Evolutionary conservation across 1,284 basidiomycete species (phyloP), one percentile per base, ranked within the genome.

Genomic region (Melanopsichium pennsylvanicum): DNA sequence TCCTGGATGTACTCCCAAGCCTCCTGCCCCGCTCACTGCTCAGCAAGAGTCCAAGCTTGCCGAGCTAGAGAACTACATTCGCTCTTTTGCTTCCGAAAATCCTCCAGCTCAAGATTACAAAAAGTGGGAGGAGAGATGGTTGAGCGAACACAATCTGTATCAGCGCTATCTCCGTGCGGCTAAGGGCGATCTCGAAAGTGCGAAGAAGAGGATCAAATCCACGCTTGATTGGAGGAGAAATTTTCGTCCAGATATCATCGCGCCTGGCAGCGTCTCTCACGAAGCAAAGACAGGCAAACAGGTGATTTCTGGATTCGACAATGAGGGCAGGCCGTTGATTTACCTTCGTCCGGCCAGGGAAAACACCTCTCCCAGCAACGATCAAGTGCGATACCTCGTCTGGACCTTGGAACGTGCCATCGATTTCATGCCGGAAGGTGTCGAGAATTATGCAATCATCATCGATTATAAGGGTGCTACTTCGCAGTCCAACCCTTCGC

Each of bases 271-370:
- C 22, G 69, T 81, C 5, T 50, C 71, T 2, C 40, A 46, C 10
- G 79, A 81, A 39, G 76, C 59, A 13, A 67, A 72, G 31, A 75
- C 76, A 0, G 79, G 79, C 26, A 81, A 81, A 42, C 75, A 75
- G 39, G 42, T 80, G 23, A 50, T 80, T 26, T 52, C 52, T n/a
- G 79, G 78, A 22, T 81, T 78, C 42, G 79, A 81, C 46, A 54
- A 57, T 19, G 52, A 75, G 1, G 64, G 75, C 18, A 49, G 79
- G 8, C 76, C 78, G 7, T 38, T 79, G 33, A 60, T 81, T 42
- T 79, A 80, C 44, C 74, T 81, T 21, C 55, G 72, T 3, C 78
- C 79, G 2, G 72, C 76, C 5, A 45, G 72, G 13, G 79, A 81
- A 37, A 81, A 81, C 45, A 81, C 79, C 33, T 58, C 55, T 19